Evolutionary conservation across 106 monocot genomes (phyloP), one percentile per base, ranked within the genome.

Genomic region (Dioscorea zingiberensis): DNA sequence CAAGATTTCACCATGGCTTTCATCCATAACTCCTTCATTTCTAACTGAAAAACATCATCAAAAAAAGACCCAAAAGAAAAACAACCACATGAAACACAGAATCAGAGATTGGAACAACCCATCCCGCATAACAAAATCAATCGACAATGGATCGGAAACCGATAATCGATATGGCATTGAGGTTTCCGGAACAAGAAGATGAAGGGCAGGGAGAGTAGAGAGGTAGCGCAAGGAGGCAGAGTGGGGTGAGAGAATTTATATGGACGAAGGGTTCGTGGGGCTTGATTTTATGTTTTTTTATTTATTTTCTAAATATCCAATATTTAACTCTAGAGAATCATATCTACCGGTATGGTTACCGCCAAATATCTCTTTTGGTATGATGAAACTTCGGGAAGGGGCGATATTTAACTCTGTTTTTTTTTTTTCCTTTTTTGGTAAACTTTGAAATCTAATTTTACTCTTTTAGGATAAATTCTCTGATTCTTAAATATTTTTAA

Each of bases 51-150:
- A 63, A 21, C 11, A 16, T 21, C 2, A 38, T 16, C 44, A 22
- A 63, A 63, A 63, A 22, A 63, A 63, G 45, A 45, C 47, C 30
- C 4, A 47, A 21, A 7, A 22, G 19, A 11, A 25, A 64, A 64
- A 47, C 47, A 12, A 24, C 24, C 23, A 18, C 18, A 24, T 0
- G 56, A 56, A 23, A 12, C 22, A 18, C 56, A 23, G 12, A 56
- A 21, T 11, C 56, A 22, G 1, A 22, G 19, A 56, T 56, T 21
- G 23, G 22, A 21, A 56, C n/a, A 56, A 56, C 51, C 51, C 51
- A 51, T 19, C 15, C 19, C 13, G 7, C 18, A 44, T 32, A 44
- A 60, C 60, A 2, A 28, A 60, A 44, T 63, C 38, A 44, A 63
- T 38, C 3, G 19, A 47, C 17, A 63, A 19, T 3, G 21, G 18